phyloP scores from a whole-genome alignment of 2,329 filamentous ascomycete genomes.

The Zopfia rhizophila region DNA sequence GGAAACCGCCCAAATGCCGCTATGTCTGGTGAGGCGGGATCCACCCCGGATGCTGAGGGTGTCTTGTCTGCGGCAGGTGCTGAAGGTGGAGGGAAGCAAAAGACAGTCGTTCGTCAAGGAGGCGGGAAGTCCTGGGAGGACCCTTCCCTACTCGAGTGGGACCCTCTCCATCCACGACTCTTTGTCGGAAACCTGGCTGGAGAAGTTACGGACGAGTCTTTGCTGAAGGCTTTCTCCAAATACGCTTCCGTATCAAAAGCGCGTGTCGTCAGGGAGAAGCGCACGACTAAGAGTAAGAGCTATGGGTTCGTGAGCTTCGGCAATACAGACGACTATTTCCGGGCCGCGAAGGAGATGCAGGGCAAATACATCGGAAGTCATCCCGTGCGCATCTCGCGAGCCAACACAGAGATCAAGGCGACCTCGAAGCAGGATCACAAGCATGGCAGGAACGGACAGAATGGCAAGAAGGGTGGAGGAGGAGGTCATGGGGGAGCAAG shows the following conservation, averaged over 20 bases:
- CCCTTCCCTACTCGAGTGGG: constrained; percentile 90
- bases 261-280: constrained; percentile 92
- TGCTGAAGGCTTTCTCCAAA: constrained; percentile 90
- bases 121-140: constrained; percentile 96
- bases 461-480: constrained; percentile 55
- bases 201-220: constrained; percentile 94
- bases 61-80: constrained; percentile 53
- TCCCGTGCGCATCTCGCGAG: constrained; percentile 86
- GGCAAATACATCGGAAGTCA: constrained; percentile 99
- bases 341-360: constrained; percentile 97
- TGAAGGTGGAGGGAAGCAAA: constrained; percentile 71
- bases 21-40: constrained; percentile 31
- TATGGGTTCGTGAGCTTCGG: constrained; percentile 97
- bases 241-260: constrained; percentile 93
- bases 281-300: constrained; percentile 94
- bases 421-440: constrained; percentile 64
- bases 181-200: constrained; percentile 97
- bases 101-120: constrained; percentile 88
- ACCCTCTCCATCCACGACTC: constrained; percentile 90
- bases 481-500: constrained; percentile 38
- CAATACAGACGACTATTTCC: constrained; percentile 95
- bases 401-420: constrained; percentile 90
- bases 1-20: too few species aligned
- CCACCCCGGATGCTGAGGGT: constrained; percentile 58
- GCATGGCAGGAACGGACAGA: constrained; percentile 42